Conservation (phyloP, 768 basidiomycete species). For the Sutorius australiensis region DNA sequence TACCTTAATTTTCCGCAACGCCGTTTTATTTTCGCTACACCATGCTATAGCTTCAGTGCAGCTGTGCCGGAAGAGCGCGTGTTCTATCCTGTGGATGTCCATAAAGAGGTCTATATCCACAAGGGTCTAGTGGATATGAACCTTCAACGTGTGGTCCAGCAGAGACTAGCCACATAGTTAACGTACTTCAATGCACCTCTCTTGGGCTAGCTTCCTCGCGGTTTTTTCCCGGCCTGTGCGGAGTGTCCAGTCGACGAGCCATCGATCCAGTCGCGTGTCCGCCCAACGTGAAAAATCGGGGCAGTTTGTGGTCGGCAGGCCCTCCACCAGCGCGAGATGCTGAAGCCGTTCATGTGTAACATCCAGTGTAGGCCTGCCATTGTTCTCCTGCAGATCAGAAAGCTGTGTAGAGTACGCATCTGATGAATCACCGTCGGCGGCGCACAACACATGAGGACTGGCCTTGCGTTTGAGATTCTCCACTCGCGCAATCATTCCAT, state of each 20-base stretch:
- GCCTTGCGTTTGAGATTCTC: conserved; percentile 90
- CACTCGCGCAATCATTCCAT: conserved; percentile 72
- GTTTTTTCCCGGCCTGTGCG: conserved; percentile 74
- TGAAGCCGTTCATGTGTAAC: conserved; percentile 73
- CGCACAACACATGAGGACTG: conserved; percentile 17
- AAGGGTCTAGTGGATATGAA: conserved; percentile 50
- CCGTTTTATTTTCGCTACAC: conserved; percentile 95
- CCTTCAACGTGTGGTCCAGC: conserved; percentile 16
- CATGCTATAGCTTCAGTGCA: conserved; percentile 89
- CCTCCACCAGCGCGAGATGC: conserved; percentile 64
- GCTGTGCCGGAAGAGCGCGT: conserved; percentile 66
- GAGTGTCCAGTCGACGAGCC: conserved; percentile 91
- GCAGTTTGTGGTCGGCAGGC: conserved; percentile 45
- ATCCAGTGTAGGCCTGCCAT: conserved; percentile 56
- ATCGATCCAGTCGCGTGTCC: conserved; percentile 76
- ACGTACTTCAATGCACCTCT: conserved; percentile 76
- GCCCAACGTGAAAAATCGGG: conserved; percentile 73
- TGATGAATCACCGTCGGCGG: conserved; percentile 11
- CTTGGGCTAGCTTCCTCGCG: conserved; percentile 70
- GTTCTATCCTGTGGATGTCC: conserved; percentile 84
- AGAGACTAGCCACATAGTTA: conserved; percentile 16
- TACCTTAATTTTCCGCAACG: conserved; percentile 88
- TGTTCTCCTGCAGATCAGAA: conserved; percentile 44
- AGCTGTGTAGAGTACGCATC: conserved; percentile 35
- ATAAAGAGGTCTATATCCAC: conserved; percentile 91